Conservation (phyloP, 164 flowering plant species). For the Magnolia kwangsiensis region DNA sequence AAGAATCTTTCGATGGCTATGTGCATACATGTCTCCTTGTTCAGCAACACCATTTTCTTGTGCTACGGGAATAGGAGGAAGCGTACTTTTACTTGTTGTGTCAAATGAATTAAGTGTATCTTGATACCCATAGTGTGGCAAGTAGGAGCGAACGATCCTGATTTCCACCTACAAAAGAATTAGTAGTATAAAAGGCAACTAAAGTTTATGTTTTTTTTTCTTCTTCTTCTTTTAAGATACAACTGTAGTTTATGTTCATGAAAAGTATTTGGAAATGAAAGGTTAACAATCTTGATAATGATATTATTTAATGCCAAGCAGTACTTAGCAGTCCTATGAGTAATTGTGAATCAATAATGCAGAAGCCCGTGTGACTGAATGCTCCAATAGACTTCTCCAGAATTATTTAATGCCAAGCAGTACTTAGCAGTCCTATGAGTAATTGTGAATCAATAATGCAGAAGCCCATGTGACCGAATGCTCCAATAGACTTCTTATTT, state of each 20-base stretch:
- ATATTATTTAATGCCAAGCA: not conserved
- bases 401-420: too few species aligned
- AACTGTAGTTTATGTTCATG: too few species aligned
- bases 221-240: too few species aligned
- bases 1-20: slow-evolving; percentile 59
- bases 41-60: slow-evolving; percentile 61
- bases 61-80: slow-evolving; percentile 51
- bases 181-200: slow-evolving; percentile 4
- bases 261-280: not conserved
- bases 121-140: slow-evolving; percentile 90
- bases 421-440: too few species aligned
- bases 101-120: slow-evolving; percentile 83
- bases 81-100: slow-evolving; percentile 56
- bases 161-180: not conserved
- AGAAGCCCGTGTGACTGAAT: too few species aligned
- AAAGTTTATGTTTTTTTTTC: not conserved
- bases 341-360: too few species aligned
- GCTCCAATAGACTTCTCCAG: too few species aligned
- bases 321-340: too few species aligned
- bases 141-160: slow-evolving; percentile 90
- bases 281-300: not conserved
- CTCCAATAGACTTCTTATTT: too few species aligned
- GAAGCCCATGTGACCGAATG: too few species aligned
- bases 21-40: slow-evolving; percentile 53
- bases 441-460: too few species aligned